Percentiles rank a stretch among this genome's conserved stretches.
Conservation (phyloP, 305 asterid genomes). For the Fraxinus greggii region DNA sequence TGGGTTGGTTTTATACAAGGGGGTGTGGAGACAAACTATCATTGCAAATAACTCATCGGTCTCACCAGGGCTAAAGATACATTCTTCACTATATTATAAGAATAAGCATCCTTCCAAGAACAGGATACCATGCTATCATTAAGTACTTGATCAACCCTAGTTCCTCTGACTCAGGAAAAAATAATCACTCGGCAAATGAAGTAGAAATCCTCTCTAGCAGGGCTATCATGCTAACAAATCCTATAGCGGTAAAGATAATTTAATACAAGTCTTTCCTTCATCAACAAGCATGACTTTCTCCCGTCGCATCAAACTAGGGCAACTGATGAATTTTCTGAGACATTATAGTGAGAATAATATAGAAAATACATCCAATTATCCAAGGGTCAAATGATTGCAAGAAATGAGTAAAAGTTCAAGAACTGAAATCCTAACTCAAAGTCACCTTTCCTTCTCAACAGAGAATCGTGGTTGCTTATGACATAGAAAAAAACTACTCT, state of each 20-base stretch:
- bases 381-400: not conserved
- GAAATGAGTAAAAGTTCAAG: not conserved
- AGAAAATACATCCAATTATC: not conserved
- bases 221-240: not conserved
- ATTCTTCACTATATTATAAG: not conserved
- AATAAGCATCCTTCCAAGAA: not conserved
- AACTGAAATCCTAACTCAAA: conserved; percentile 4
- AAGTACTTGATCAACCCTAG: not conserved
- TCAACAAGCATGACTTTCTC: not conserved
- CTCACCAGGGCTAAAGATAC: not conserved
- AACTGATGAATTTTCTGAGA: not conserved
- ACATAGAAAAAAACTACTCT: conserved; percentile 12
- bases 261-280: not conserved
- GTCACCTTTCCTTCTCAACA: not conserved
- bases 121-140: not conserved
- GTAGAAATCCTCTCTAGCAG: not conserved
- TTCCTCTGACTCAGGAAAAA: not conserved
- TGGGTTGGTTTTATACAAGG: not conserved
- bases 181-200: not conserved
- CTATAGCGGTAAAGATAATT: not conserved
- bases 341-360: not conserved
- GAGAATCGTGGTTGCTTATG: conserved; percentile 11
- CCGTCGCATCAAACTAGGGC: not conserved
- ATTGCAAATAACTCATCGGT: not conserved
- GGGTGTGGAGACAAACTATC: not conserved